Evolutionary conservation across 2,329 filamentous ascomycete species (phyloP), one percentile per base, ranked within the genome.

Genomic region (Colletotrichum navitas): DNA sequence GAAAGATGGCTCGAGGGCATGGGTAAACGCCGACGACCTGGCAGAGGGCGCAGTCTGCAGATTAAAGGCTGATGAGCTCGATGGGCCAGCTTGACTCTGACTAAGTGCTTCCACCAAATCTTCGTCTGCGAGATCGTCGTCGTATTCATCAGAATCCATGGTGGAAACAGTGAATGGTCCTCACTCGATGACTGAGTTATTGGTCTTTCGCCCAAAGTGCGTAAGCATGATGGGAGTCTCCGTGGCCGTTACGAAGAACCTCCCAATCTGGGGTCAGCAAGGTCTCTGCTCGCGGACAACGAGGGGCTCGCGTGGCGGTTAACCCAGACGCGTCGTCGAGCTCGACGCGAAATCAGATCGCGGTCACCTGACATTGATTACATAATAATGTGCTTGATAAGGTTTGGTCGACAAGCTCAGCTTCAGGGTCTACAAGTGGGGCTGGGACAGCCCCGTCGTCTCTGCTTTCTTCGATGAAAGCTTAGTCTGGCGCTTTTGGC

Each of bases 81-180:
- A 47, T 24, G 64, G 58, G 1, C 32, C 43, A 5, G 66, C 67
- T 39, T 72, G 69, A 5, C 80, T 80, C 73, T 90, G 87, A 47
- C 87, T 89, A 29, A 90, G 84, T 8, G 87, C 90, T 45, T 86
- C 82, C 55, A 92, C 84, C 70, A 93, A 82, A 74, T 92, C 91
- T 76, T 91, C 91, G 72, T 93, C 91, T 63, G 88, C 86, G 63
- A 92, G 86, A 73, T 88, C 87, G 72, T 90, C 89, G 70, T 89
- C 89, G 76, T 89, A 92, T 56, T 91, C 89, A 74, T 92, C 89
- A 71, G 82, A 85, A 71, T 88, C 85, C 87, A 88, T 88, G 56
- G 56, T 75, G 63, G 63, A 41, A 12, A 29, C 32, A 34, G 34
- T 8, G 39, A 5, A 26, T 26, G 2, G 2, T 29, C 8, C 34